Evolutionary conservation across 257 asterid species (phyloP).

Genomic region (Primulina eburnea): DNA sequence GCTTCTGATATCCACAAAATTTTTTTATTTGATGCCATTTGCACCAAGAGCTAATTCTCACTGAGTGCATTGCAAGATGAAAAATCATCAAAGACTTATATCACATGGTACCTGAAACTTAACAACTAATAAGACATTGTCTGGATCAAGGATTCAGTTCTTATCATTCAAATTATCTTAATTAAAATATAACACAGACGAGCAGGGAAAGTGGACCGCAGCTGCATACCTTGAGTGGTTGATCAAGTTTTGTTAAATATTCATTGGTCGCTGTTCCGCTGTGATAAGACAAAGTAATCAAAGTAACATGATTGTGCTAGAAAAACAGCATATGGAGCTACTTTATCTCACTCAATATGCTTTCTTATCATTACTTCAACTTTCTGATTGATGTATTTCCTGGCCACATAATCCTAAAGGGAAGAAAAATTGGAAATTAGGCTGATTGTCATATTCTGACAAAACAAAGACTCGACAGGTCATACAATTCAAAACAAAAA

Average conservation of each 20-base stretch:
- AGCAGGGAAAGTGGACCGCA: conserved; percentile 13
- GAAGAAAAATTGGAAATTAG: conserved; percentile 9
- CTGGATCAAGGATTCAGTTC: background rate
- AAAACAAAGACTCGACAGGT: background rate
- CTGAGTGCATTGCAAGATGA: conserved; percentile 1
- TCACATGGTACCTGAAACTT: conserved; percentile 9
- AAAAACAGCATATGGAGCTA: conserved; percentile 2
- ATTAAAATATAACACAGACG: background rate
- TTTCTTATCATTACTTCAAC: conserved; percentile 77
- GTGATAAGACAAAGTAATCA: conserved; percentile 37
- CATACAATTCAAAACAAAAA: conserved; percentile 7
- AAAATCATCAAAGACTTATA: conserved; percentile 2
- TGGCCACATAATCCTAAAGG: conserved; percentile 70
- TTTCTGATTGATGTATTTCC: conserved; percentile 68
- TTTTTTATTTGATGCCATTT: background rate
- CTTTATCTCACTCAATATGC: conserved; percentile 16
- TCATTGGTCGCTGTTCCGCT: conserved; percentile 68
- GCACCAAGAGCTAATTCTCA: background rate
- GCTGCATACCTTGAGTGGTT: conserved; percentile 69
- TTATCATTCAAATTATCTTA: conserved; percentile 4
- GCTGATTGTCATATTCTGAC: conserved; percentile 1
- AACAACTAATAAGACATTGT: background rate
- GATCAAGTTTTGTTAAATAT: conserved; percentile 71
- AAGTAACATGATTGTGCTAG: conserved; percentile 7
- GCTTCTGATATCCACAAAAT: background rate